phyloP scores from a whole-genome alignment of 352 stramenopile species.

The Pythium aristosporum region DNA sequence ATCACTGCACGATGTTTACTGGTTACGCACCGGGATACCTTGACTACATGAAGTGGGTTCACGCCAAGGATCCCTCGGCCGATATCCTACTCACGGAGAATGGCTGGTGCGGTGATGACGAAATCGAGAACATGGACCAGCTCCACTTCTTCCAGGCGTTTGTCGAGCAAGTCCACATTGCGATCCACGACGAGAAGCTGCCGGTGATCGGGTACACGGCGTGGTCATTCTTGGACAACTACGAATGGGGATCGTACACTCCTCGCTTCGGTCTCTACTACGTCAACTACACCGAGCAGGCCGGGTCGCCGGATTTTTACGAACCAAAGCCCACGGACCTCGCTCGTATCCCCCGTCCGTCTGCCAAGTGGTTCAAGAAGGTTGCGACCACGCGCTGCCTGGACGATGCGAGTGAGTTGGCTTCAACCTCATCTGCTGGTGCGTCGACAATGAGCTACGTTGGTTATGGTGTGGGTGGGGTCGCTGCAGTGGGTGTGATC shows the following conservation, averaged over 20 bases:
- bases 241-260: conserved; percentile 89
- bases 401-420: background rate
- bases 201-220: conserved; percentile 90
- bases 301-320: conserved; percentile 31
- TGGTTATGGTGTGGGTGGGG: background rate
- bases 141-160: conserved; percentile 63
- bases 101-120: conserved; percentile 62
- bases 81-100: conserved; percentile 68
- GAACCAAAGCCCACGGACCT: conserved; percentile 31
- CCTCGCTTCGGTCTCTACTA: conserved; percentile 67
- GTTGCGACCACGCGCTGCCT: conserved; percentile 25
- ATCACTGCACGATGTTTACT: conserved; percentile 44
- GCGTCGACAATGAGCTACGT: background rate
- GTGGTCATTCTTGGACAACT: conserved; percentile 95
- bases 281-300: conserved; percentile 49
- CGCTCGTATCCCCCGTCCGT: conserved; percentile 38
- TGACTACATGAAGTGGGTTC: conserved; percentile 51
- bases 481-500: background rate
- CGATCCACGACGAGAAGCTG: conserved; percentile 54
- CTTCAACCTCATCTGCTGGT: background rate
- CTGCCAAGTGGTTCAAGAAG: conserved; percentile 55
- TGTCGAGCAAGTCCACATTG: conserved; percentile 58
- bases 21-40: conserved; percentile 52
- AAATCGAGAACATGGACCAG: conserved; percentile 58
- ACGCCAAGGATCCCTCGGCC: conserved; percentile 39